phyloP scores from a whole-genome alignment of 805 yeast species.

The Ogataea methylovora region DNA sequence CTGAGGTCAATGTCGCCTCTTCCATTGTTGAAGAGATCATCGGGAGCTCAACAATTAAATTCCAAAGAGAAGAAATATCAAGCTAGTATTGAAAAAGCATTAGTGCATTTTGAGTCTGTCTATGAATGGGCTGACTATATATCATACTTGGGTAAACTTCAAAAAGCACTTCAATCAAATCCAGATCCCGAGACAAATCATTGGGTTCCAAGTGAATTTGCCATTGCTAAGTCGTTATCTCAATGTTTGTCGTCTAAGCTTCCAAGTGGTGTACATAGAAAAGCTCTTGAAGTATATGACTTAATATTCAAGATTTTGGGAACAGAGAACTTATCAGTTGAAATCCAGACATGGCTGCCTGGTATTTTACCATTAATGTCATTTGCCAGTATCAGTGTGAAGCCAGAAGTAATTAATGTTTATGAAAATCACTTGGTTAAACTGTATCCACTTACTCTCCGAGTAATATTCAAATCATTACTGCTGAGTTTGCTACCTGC shows the following conservation, averaged over 20 bases:
- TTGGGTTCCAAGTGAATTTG: constrained; percentile 61
- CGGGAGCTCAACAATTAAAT: constrained; percentile 25
- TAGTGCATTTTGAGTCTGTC: constrained; percentile 69
- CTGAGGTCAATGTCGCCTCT: constrained; percentile 22
- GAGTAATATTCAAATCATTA: constrained; percentile 58
- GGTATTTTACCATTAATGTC: constrained; percentile 87
- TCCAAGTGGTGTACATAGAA: constrained; percentile 95
- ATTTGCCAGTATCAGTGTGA: constrained; percentile 83
- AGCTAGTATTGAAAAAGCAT: constrained; percentile 63
- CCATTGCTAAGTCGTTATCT: constrained; percentile 65
- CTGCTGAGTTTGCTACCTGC: constrained; percentile 76
- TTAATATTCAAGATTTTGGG: constrained; percentile 61
- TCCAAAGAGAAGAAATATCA: constrained; percentile 64
- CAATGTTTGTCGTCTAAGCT: constrained; percentile 72
- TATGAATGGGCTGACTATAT: constrained; percentile 99
- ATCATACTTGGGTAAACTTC: constrained; percentile 73
- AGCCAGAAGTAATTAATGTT: constrained; percentile 64
- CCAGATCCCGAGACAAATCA: constrained; percentile 32
- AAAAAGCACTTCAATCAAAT: constrained; percentile 55
- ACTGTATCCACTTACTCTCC: constrained; percentile 41
- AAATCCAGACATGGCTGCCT: constrained; percentile 78
- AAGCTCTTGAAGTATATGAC: constrained; percentile 71
- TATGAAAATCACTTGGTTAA: constrained; percentile 48
- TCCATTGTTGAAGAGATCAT: constrained; percentile 11
- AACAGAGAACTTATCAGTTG: constrained; percentile 40